Base-by-base conservation (phyloP, 2,329 filamentous ascomycete species). In the Ambrosiella beaveri region DNA sequence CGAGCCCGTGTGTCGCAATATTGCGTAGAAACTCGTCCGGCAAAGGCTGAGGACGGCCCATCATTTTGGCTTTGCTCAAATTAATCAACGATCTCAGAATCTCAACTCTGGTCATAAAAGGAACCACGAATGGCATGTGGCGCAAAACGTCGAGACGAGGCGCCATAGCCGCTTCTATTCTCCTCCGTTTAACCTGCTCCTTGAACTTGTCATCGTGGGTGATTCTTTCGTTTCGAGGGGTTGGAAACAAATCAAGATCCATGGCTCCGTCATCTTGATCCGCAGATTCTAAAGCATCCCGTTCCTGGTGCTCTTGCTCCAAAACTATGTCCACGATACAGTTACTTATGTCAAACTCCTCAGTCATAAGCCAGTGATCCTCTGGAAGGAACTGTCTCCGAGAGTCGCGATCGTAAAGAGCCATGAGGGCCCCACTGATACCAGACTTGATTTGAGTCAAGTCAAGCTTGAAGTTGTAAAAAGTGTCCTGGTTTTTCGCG, bases 71-170 rank as follows among this genome's bases (percentile, higher is more conserved):
- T 67, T 93, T 88, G 69, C 98, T 93, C 3, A 90, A 74, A 37
- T 80, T 71, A 19, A 57, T 51, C 64, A 97, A 97, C 65, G 95
- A 82, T 37, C 90, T 81, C 69, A 98, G 97, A 27, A 97, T 91
- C 66, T 89, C 82, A 3, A 98, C 93, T 52, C 93, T 77, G 0
- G 87, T 93, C 41, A 87, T 81, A 64, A 98, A 98, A 0, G 91
- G 93, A 50, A 98, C 93, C 63, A 91, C 86, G 67, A 97, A 98
- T 0, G 93, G 93, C 83, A 98, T 94, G 65, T 97, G 94, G 63
- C 93, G 85, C 55, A 98, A 71, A 4, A 98, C 86, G 66, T 96
- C 90, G 8, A 96, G 74, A 63, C 91, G 84, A 0, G 93, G 91
- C 0, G 86, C 88, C 61, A 95, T 81, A 12, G 85, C 79, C 53